These are phyloP conservation scores for Rhodotorula kratochvilovae DNA, from an alignment of 768 basidiomycete species.

Conservation along the genomic window DNA sequence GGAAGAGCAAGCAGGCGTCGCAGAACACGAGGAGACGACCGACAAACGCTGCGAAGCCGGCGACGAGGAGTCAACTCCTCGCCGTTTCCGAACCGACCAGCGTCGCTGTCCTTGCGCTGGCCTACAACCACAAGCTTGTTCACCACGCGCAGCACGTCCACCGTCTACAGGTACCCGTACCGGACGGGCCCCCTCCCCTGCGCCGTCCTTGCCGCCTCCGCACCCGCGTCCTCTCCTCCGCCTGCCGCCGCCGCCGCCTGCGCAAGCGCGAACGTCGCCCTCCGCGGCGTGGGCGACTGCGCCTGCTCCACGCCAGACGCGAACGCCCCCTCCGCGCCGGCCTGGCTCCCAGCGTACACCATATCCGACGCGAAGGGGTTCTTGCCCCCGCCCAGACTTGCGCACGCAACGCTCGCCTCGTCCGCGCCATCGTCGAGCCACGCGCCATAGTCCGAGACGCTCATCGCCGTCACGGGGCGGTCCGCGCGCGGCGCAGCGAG, in stretches of 20 bases:
- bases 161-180: slow-evolving; percentile 19
- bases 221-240: background rate
- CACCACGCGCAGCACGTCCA: too few relatives aligned
- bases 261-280: background rate
- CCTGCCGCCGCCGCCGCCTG: too few relatives aligned
- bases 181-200: background rate
- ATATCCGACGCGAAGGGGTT: background rate
- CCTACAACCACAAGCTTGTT: too few relatives aligned
- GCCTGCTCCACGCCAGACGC: slow-evolving; percentile 1
- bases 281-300: background rate
- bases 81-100: too few relatives aligned
- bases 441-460: slow-evolving; percentile 17
- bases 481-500: background rate
- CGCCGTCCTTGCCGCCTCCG: too few relatives aligned
- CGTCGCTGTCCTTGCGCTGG: too few relatives aligned
- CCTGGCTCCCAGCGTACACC: background rate
- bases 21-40: too few relatives aligned
- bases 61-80: too few relatives aligned
- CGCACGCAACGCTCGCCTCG: background rate
- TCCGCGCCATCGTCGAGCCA: slow-evolving; percentile 1
- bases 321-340: background rate
- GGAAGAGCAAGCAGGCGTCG: too few relatives aligned
- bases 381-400: background rate
- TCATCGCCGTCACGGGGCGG: background rate
- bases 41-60: too few relatives aligned